A percentile compares a stretch with the other conserved stretches of the same genome.
These are phyloP conservation scores for Candida qinlingensis DNA, from an alignment of 805 yeast species.

Conservation along the genomic window DNA sequence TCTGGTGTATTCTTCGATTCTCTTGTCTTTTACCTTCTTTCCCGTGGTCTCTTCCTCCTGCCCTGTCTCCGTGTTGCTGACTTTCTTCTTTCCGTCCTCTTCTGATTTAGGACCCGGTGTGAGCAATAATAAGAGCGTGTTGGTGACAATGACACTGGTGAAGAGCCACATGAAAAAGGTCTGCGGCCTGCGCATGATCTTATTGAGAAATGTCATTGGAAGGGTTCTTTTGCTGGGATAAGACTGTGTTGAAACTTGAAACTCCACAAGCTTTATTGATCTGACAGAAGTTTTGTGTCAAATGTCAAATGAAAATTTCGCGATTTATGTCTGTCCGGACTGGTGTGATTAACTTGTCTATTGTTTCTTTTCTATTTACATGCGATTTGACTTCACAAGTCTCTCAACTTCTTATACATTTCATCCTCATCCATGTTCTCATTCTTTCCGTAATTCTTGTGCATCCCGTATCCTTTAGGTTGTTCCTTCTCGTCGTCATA, in stretches of 20 bases:
- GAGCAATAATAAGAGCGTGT: neutral
- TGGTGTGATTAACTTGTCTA: neutral
- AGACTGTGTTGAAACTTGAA: too few relatives aligned
- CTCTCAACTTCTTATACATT: constrained; percentile 18
- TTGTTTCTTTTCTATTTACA: too few relatives aligned
- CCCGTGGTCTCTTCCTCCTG: neutral
- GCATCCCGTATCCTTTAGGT: constrained; percentile 1
- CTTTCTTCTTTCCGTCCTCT: neutral
- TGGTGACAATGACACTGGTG: constrained; percentile 3
- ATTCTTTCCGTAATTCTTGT: constrained; percentile 3
- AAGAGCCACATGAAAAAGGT: constrained; percentile 1
- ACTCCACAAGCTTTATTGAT: too few relatives aligned
- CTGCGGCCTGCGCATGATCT: constrained; percentile 2
- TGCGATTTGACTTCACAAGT: constrained; percentile 8
- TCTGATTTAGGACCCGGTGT: neutral
- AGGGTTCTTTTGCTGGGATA: too few relatives aligned
- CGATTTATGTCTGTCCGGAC: neutral
- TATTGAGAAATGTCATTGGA: constrained; percentile 4
- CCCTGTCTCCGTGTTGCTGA: neutral
- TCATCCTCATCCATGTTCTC: constrained; percentile 15
- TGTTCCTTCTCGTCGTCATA: constrained; percentile 14
- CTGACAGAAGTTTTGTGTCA: too few relatives aligned
- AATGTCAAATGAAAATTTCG: too few relatives aligned
- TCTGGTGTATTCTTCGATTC: neutral
- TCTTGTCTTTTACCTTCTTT: neutral